Percentiles rank a stretch among this genome's conserved stretches.
These are phyloP conservation scores for Pulveroboletus ravenelii DNA, from an alignment of 768 basidiomycete genomes.

Conservation along the genomic window DNA sequence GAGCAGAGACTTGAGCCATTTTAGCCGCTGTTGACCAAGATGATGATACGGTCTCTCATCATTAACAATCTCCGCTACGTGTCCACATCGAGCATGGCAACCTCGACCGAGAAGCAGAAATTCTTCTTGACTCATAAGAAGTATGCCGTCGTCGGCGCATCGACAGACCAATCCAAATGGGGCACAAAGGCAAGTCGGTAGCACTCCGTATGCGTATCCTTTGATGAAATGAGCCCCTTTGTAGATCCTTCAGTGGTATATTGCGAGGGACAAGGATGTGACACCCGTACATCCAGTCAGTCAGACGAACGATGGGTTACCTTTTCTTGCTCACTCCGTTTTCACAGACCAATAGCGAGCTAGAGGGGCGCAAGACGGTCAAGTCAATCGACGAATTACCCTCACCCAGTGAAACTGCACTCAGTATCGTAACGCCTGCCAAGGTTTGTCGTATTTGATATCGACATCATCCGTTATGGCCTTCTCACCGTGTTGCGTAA, in stretches of 20 bases:
- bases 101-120: slow-evolving; percentile 41
- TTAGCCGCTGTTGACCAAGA: no score
- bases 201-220: background rate
- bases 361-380: slow-evolving; percentile 62
- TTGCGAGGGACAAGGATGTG: slow-evolving; percentile 50
- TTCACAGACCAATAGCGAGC: slow-evolving; percentile 60
- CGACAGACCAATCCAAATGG: slow-evolving; percentile 71
- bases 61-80: background rate
- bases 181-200: slow-evolving; percentile 57
- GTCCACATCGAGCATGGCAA: slow-evolving; percentile 21
- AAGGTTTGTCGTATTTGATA: slow-evolving; percentile 39
- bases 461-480: background rate
- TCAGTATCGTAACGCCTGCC: slow-evolving; percentile 76
- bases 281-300: slow-evolving; percentile 74
- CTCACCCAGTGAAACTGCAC: slow-evolving; percentile 59
- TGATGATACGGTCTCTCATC: no score
- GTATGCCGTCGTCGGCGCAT: slow-evolving; percentile 81
- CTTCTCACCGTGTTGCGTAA: background rate
- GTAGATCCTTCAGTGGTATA: slow-evolving; percentile 78
- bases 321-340: background rate
- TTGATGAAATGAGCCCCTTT: background rate
- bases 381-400: slow-evolving; percentile 52
- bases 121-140: slow-evolving; percentile 56
- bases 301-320: background rate
- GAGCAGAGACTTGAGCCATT: no score